These are phyloP conservation scores for Hypoxylon rubiginosum DNA, from an alignment of 2,329 filamentous ascomycete species.

Conservation along the genomic window DNA sequence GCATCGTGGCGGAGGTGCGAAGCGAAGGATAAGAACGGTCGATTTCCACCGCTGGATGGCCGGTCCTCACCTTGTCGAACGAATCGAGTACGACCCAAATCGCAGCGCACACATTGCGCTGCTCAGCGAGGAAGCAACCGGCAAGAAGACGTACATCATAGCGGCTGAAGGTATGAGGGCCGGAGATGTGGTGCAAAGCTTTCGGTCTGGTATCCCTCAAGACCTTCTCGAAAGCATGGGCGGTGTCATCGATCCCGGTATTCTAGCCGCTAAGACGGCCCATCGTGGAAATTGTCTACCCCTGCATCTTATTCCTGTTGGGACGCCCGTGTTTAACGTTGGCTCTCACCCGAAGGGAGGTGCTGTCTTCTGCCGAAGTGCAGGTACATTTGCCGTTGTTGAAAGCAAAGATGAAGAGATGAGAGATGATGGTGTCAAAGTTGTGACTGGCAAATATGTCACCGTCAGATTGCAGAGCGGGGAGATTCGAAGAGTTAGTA, in stretches of 20 bases:
- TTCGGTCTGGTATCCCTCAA: conserved; percentile 87
- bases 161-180: conserved; percentile 95
- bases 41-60: conserved; percentile 86
- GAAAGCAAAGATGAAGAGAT: conserved; percentile 88
- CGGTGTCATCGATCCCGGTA: conserved; percentile 91
- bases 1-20: conserved; percentile 91
- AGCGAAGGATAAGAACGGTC: conserved; percentile 90
- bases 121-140: conserved; percentile 79
- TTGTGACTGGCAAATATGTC: conserved; percentile 81
- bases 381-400: conserved; percentile 90
- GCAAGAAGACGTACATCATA: conserved; percentile 88
- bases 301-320: conserved; percentile 93
- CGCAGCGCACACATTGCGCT: conserved; percentile 94
- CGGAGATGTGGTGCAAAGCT: conserved; percentile 93
- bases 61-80: conserved; percentile 88
- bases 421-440: conserved; percentile 68
- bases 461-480: conserved; percentile 91
- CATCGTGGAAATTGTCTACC: conserved; percentile 96
- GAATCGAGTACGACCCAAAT: conserved; percentile 96
- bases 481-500: conserved; percentile 89
- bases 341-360: conserved; percentile 79
- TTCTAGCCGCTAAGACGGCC: conserved; percentile 93
- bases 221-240: conserved; percentile 93
- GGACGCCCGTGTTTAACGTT: conserved; percentile 92
- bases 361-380: conserved; percentile 93